A percentile compares a stretch with the other conserved stretches of the same genome.
Conservation (phyloP, 2,329 filamentous ascomycete genomes). For the Cercospora zeina region DNA sequence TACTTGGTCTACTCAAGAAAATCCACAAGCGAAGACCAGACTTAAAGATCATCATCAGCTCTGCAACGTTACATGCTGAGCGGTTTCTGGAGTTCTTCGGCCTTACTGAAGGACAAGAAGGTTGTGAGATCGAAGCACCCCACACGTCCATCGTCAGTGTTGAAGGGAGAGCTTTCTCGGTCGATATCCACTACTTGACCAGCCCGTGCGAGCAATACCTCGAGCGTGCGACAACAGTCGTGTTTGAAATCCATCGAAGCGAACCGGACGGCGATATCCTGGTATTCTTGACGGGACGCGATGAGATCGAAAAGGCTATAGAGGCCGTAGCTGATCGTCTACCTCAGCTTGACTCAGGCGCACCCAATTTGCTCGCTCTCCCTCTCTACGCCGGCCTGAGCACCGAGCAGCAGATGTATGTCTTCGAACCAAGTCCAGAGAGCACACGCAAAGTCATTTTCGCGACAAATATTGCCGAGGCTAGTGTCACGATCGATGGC, state of each 20-base stretch:
- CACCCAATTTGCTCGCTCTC: slow-evolving; percentile 65
- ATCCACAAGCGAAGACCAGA: slow-evolving; percentile 78
- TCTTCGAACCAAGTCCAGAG: slow-evolving; percentile 80
- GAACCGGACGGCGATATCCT: slow-evolving; percentile 84
- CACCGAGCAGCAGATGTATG: slow-evolving; percentile 89
- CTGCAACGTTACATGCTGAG: slow-evolving; percentile 88
- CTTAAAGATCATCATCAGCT: slow-evolving; percentile 84
- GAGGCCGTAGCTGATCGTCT: slow-evolving; percentile 74
- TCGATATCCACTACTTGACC: slow-evolving; percentile 80
- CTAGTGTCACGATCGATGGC: slow-evolving; percentile 89
- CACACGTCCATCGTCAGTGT: slow-evolving; percentile 72
- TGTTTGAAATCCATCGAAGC: slow-evolving; percentile 81
- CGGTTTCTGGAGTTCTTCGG: slow-evolving; percentile 79
- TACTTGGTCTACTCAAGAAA: slow-evolving; percentile 88
- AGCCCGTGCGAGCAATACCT: slow-evolving; percentile 81
- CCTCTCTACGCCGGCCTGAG: slow-evolving; percentile 87
- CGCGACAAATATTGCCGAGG: slow-evolving; percentile 94
- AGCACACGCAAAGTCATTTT: slow-evolving; percentile 89
- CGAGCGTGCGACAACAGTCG: slow-evolving; percentile 75
- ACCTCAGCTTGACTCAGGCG: slow-evolving; percentile 60
- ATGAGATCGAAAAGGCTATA: slow-evolving; percentile 85
- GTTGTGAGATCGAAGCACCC: slow-evolving; percentile 31
- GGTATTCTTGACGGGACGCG: slow-evolving; percentile 86
- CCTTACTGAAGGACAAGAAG: slow-evolving; percentile 45
- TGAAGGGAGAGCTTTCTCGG: slow-evolving; percentile 84